Percentiles rank a stretch among this genome's conserved stretches.
Evolutionary conservation across 1,139 yeast species (phyloP).

Genomic region (Candida sojae): DNA sequence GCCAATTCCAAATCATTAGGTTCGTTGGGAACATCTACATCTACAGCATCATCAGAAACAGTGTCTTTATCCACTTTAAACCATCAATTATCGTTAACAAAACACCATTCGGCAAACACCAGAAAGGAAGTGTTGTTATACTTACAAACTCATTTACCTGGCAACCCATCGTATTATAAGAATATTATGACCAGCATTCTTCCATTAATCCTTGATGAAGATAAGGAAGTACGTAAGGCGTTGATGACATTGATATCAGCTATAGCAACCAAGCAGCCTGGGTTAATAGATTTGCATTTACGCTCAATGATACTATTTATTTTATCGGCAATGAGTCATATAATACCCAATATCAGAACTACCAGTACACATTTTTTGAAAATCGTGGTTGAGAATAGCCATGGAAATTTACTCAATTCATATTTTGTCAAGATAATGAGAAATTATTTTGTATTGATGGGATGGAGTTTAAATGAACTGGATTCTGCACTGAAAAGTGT

Average conservation of each 20-base stretch:
- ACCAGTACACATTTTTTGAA: slow-evolving; percentile 67
- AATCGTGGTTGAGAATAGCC: slow-evolving; percentile 50
- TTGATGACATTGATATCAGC: slow-evolving; percentile 54
- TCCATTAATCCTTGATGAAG: slow-evolving; percentile 63
- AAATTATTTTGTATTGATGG: slow-evolving; percentile 57
- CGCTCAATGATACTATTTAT: slow-evolving; percentile 69
- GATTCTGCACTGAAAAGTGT: slow-evolving; percentile 48
- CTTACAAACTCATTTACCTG: slow-evolving; percentile 49
- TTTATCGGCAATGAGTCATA: slow-evolving; percentile 95
- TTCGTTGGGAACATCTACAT: neutral
- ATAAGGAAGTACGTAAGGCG: slow-evolving; percentile 64
- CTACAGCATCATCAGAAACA: slow-evolving; percentile 18
- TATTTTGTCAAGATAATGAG: slow-evolving; percentile 62
- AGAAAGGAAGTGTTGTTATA: slow-evolving; percentile 70
- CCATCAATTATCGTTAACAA: slow-evolving; percentile 65
- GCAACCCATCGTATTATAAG: slow-evolving; percentile 55
- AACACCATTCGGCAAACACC: slow-evolving; percentile 75
- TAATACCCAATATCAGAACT: slow-evolving; percentile 69
- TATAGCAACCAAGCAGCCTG: slow-evolving; percentile 52
- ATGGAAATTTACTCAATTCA: slow-evolving; percentile 52
- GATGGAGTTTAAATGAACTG: slow-evolving; percentile 52
- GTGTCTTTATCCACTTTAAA: slow-evolving; percentile 23
- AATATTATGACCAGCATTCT: slow-evolving; percentile 57
- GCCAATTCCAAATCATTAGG: slow-evolving; percentile 9
- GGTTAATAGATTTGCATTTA: slow-evolving; percentile 67